Evolutionary conservation across 2,329 filamentous ascomycete genomes (phyloP), one percentile per base, ranked within the genome.

Genomic region (Aspergillus japonicus): DNA sequence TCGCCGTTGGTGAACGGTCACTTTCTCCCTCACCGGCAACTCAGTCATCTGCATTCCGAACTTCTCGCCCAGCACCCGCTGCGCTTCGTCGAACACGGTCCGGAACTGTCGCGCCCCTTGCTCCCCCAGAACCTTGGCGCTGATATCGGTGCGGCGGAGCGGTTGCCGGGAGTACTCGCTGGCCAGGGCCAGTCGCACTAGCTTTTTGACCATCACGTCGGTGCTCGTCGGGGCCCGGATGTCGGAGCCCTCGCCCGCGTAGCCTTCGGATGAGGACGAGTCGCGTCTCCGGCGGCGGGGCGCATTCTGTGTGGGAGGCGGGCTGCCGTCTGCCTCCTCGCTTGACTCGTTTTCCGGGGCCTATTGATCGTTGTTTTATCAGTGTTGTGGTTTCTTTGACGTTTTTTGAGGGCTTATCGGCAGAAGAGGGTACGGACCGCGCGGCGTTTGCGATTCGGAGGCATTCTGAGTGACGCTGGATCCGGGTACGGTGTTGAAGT

Each of bases 1-100:
- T 81, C 90, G 88, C 68, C 91, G 86, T 71, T 96, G 90, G 60
- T 87, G 87, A 35, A 96, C 77, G 0, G 92, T 92, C 52, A 90
- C 83, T 75, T 92, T 96, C 70, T 97, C 94, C 69, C 85, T 85
- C 1, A 84, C 81, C 0, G 95, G 92, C 53, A 98, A 81, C 76
- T 97, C 93, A 4, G 86, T 82, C 82, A 99, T 85, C 73, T 93
- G 85, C 92, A 98, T 96, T n/a, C 95, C 95, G 76, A 96, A 98
- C 1, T 88, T 83, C 2, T 79, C 78, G 51, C 83, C 81, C 42
- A 99, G 79, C 65, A 90, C 85, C 35, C 80, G 76, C 73, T 99
- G 94, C 47, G 94, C 91, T 47, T 84, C 80, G 0, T 85, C 84
- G 69, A 96, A 97, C 3, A 97, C 86, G 12, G 78, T 74, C 71